Evolutionary conservation across 2,329 filamentous ascomycete genomes (phyloP).

Genomic region (Trichothecium roseum): DNA sequence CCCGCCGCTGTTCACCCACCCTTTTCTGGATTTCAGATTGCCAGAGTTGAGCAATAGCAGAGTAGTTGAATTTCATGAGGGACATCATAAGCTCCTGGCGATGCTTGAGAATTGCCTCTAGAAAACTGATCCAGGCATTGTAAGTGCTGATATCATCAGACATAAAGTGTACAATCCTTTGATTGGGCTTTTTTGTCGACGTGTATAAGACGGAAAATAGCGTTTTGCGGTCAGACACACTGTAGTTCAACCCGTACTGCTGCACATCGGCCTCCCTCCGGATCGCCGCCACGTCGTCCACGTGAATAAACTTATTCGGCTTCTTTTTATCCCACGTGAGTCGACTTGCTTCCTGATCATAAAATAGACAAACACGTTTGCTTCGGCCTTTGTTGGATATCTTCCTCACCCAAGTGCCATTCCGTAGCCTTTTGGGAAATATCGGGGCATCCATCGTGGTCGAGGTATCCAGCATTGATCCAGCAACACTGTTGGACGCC

Average conservation of each 20-base stretch:
- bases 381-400: conserved; percentile 72
- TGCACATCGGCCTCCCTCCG: conserved; percentile 73
- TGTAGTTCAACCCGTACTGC: conserved; percentile 80
- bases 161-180: conserved; percentile 81
- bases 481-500: conserved; percentile 35
- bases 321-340: conserved; percentile 78
- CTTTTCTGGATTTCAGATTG: conserved; percentile 68
- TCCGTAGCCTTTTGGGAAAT: conserved; percentile 65
- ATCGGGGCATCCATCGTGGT: conserved; percentile 53
- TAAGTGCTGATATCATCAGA: conserved; percentile 64
- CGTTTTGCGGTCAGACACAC: conserved; percentile 56
- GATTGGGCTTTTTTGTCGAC: conserved; percentile 52
- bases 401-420: conserved; percentile 70
- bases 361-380: conserved; percentile 59
- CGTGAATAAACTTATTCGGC: conserved; percentile 76
- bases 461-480: conserved; percentile 32
- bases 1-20: conserved; percentile 39
- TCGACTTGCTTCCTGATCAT: conserved; percentile 76
- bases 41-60: conserved; percentile 78
- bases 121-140: conserved; percentile 69
- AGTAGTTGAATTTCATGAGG: conserved; percentile 74
- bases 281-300: conserved; percentile 92
- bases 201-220: conserved; percentile 91
- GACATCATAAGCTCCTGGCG: conserved; percentile 86
- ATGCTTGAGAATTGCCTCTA: conserved; percentile 76